These are phyloP conservation scores for Lactuca saligna DNA, from an alignment of 129 eudicot genomes.

Conservation along the genomic window DNA sequence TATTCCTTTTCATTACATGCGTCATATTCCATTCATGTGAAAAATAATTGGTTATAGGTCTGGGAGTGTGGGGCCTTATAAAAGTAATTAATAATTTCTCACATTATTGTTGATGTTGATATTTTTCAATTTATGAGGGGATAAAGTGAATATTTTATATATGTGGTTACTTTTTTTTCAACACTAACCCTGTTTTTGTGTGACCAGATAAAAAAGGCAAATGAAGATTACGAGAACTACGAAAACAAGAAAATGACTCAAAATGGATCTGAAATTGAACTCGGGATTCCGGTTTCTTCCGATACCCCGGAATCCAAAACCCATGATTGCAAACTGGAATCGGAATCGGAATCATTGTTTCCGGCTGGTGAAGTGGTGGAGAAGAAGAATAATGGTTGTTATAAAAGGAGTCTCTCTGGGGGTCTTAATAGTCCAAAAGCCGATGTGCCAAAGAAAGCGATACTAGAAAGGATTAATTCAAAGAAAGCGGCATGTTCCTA, in stretches of 20 bases:
- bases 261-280: not conserved
- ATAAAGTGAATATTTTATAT: not conserved
- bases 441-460: conserved; percentile 61
- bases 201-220: conserved; percentile 59
- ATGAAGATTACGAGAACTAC: conserved; percentile 52
- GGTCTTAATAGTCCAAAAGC: conserved; percentile 81
- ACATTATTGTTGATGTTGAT: too few relatives aligned
- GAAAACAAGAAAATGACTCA: conserved; percentile 27
- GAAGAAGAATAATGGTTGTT: conserved; percentile 28
- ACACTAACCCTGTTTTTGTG: not conserved
- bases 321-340: conserved; percentile 16
- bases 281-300: conserved; percentile 15
- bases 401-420: conserved; percentile 80
- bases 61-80: too few relatives aligned
- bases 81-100: too few relatives aligned
- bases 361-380: conserved; percentile 25
- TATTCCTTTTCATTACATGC: too few relatives aligned
- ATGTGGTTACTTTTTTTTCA: not conserved
- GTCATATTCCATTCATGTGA: too few relatives aligned
- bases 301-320: conserved; percentile 18
- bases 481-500: conserved; percentile 62
- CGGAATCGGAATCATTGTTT: not conserved
- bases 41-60: too few relatives aligned
- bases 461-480: conserved; percentile 79
- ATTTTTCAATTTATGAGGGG: too few relatives aligned